phyloP scores from a whole-genome alignment of 805 yeast species.

The Kuraishia ogatae region DNA sequence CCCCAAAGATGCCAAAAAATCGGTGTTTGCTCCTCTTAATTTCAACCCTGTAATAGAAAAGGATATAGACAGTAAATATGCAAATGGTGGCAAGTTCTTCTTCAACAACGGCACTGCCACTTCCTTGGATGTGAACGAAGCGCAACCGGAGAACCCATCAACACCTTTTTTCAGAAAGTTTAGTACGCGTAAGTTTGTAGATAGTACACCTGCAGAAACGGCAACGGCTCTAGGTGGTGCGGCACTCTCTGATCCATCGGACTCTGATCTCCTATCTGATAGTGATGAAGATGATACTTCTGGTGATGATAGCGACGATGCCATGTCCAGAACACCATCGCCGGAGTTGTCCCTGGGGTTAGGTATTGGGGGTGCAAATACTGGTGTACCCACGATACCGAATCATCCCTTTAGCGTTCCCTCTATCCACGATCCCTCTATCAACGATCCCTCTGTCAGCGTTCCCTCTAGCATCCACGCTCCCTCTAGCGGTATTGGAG shows the following conservation, averaged over 20 bases:
- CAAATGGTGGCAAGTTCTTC: constrained; percentile 84
- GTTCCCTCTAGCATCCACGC: neutral
- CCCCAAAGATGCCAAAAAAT: constrained; percentile 33
- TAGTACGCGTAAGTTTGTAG: neutral
- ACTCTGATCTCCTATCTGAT: constrained; percentile 18
- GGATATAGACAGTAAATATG: constrained; percentile 78
- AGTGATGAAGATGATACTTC: constrained; percentile 16
- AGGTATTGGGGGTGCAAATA: neutral
- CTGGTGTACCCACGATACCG: neutral
- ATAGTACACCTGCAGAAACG: neutral
- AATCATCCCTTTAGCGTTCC: neutral
- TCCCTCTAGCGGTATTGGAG: neutral
- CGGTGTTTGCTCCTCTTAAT: constrained; percentile 74
- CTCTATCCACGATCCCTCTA: neutral
- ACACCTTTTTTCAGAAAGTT: constrained; percentile 6
- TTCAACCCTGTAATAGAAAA: constrained; percentile 75
- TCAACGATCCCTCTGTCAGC: too few species aligned
- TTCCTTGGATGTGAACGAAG: neutral
- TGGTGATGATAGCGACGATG: constrained; percentile 8
- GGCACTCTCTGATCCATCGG: neutral
- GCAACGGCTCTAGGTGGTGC: neutral
- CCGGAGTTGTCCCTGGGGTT: neutral
- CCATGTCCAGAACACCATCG: neutral
- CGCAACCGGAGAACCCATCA: constrained; percentile 2
- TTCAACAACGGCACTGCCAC: constrained; percentile 22